A percentile compares a stretch with the other conserved stretches of the same genome.
Evolutionary conservation across 805 yeast species (phyloP).

Genomic region (Hemisphaericaspora nanyangensis): DNA sequence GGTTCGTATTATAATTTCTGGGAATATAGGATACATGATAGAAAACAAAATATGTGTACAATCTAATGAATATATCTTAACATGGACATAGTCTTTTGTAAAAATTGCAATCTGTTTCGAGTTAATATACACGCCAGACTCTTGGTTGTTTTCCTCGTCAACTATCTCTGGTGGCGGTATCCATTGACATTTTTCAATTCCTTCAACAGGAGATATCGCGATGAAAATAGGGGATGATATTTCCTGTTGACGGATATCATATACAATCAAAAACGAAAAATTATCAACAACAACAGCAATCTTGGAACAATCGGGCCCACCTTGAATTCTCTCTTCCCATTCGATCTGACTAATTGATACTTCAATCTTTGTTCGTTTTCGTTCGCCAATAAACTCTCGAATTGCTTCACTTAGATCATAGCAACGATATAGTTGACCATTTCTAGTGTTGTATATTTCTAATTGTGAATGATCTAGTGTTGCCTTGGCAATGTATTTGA

Average conservation of each 20-base stretch:
- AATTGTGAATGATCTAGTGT: background rate
- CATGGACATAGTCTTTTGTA: conserved; percentile 21
- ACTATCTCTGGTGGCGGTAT: conserved; percentile 18
- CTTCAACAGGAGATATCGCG: conserved; percentile 23
- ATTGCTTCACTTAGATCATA: background rate
- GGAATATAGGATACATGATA: conserved; percentile 28
- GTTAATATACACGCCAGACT: conserved; percentile 28
- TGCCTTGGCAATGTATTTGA: conserved; percentile 2
- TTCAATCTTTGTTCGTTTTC: background rate
- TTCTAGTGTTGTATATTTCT: background rate
- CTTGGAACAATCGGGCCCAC: conserved; percentile 17
- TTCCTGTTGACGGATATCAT: conserved; percentile 16
- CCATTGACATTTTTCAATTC: conserved; percentile 33
- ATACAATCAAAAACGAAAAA: conserved; percentile 18
- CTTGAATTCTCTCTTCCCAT: conserved; percentile 21
- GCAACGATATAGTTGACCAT: background rate
- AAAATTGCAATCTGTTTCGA: conserved; percentile 31
- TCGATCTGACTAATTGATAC: conserved; percentile 9
- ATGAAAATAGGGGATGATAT: conserved; percentile 26
- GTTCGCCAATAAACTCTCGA: background rate
- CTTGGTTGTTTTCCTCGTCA: conserved; percentile 2
- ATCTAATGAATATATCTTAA: conserved; percentile 35
- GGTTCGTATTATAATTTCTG: conserved; percentile 16
- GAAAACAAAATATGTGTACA: conserved; percentile 29
- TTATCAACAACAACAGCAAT: conserved; percentile 24